Evolutionary conservation across 371 early-diverging fungal genomes (phyloP), one percentile per base, ranked within the genome.

Genomic region (Lichtheimia hyalospora): DNA sequence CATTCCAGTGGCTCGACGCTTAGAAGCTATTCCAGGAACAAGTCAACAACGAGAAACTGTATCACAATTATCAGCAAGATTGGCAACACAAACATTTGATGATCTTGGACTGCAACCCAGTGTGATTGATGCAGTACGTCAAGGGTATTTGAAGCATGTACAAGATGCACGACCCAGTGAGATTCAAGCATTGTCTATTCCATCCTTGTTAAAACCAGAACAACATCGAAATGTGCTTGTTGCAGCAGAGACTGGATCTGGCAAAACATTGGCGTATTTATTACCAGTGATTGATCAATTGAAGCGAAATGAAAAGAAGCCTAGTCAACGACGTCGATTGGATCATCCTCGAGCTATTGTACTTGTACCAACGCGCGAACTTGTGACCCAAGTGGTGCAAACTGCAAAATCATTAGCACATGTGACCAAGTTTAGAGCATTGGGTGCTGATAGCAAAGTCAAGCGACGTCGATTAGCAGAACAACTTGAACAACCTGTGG

Each of bases 231-330:
- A 82, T 25, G 74, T 89, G 2, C 72, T 99, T 18, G 84, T 91
- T 49, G 97, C 97, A 4, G 95, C 99, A 1, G 93, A 95, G 63
- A 99, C 99, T 0, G 99, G 99, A 16, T 92, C 95, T 1, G 99
- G 99, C n/a, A 99, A 99, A 77, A 99, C 99, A 0, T 81, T 98
- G 20, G 92, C 99, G 2, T 99, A 96, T 68, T 80, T 99, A 40
- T 63, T 97, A 24, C 99, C 99, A 0, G 83, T 92, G 1, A 73
- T 92, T 25, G 80, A 90, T 21, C 72, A 75, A 81, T 85, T 85
- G 66, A 96, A 88, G 60, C 43, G 44, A 6, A 77, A 84, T 83
- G 95, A 73, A 83, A 93, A 71, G 54, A 77, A 61, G 77, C 63
- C 86, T 51, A 71, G 67, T 10, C 44, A 65, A 0, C 58, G 83